Base-by-base conservation (phyloP, 305 asterid genomes). In the Fraxinus sp. region DNA sequence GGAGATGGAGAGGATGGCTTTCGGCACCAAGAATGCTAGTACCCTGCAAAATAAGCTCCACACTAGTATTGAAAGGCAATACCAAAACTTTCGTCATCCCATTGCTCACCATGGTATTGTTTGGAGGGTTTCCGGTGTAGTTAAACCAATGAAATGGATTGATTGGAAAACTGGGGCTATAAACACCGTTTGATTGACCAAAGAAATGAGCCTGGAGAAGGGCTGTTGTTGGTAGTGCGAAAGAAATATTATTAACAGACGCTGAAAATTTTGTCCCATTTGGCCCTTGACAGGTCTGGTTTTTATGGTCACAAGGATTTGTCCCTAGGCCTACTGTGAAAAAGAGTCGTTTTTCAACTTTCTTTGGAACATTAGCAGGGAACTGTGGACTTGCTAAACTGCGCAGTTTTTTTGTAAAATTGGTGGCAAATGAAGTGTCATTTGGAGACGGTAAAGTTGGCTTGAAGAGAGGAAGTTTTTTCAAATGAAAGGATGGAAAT, bases 261-360 rank as follows among this genome's bases (percentile, higher is more conserved):
- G 92, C 94, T 1, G 92, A 89, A 7, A 89, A 81, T 77, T 76
- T 87, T 0, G 90, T 85, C 5, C 90, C 92, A 13, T 87, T 86
- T 6, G 89, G 90, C 0, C 94, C 92, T 52, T 89, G 91, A 68
- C 94, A 91, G 7, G 88, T 86, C 28, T 81, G 80, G 86, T 87
- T 87, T 80, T 44, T 24, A 7, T 52, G 76, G 4, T 81, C 86
- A 78, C 94, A 91, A 0, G 88, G 90, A 26, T 5, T 76, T 11
- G 89, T 87, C 7, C 94, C 92, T 44, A 44, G n/a, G 16, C 55
- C 3, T 44, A 44, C 55, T 11, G 55, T 44, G 55, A 44, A 44
- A 44, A 44, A 11, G 55, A 44, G 16, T 44, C 2, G 55, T 44
- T 11, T 44, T 11, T 44, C 55, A 0, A 44, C 55, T 44, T 44